Base-by-base conservation (phyloP, 2,329 filamentous ascomycete species). In the Colletotrichum noveboracense region DNA sequence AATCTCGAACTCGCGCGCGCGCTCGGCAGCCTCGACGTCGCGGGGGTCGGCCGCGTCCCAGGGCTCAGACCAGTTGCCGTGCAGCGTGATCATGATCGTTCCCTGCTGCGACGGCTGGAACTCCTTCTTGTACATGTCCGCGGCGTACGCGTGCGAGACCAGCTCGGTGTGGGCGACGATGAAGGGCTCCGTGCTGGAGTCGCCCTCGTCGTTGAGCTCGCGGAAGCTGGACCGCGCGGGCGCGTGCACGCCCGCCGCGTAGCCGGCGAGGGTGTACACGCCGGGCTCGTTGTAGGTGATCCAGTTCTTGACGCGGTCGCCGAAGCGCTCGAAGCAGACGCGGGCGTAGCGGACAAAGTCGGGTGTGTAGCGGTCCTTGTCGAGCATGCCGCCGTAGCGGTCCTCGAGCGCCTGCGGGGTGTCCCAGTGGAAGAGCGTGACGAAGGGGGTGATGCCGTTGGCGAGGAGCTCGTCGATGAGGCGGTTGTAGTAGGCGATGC, bases 401-500 rank as follows among this genome's bases (percentile, higher is more conserved):
- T 90, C 88, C 76, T 93, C 85, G 30, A 93, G 85, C 60, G 85
- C 87, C 71, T 91, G 89, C 2, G 92, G 92, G 1, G 91, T 86
- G 82, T 93, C 92, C 91, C 91, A 93, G 79, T 93, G 92, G 81
- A 90, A 93, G 5, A 93, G 85, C 1, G 92, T 93, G 68, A 93
- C 85, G 78, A 93, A 88, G 0, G 92, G 91, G 12, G 87, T 88
- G 78, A 93, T 92, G 56, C 86, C 88, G 36, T 90, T 90, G 16
- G 86, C 88, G 55, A 87, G 84, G 21, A 93, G 85, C 79, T 92
- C 90, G 78, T 93, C 89, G 30, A 92, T 88, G 52, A 93, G 87
- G 60, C 89, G 87, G 80, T 89, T 86, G 81, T 93, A 93, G 81
- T 91, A 90, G 64, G 89, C 85, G 38, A 93, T 81, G 8, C 91